These are phyloP conservation scores for Poa pratensis DNA, from an alignment of 176 grass and related monocot genomes.

Conservation along the genomic window DNA sequence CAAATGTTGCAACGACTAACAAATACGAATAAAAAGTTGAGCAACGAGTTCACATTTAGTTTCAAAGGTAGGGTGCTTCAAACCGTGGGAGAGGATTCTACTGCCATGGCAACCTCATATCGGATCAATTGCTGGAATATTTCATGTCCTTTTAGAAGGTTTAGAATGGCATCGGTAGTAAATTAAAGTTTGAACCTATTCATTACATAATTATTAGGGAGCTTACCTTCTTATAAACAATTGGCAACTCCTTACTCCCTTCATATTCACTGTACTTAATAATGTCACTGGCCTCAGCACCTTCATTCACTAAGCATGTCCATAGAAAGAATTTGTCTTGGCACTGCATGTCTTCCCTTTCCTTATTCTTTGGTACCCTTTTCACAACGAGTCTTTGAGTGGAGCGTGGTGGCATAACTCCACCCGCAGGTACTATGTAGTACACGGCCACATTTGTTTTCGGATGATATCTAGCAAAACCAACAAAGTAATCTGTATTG, in stretches of 20 bases:
- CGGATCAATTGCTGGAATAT: neutral
- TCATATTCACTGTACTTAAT: neutral
- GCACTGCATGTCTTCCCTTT: neutral
- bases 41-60: no score
- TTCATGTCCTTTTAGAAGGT: neutral
- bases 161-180: neutral
- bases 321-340: neutral
- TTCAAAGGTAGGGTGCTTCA: neutral
- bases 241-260: neutral
- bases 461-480: accelerated
- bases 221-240: neutral
- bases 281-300: neutral
- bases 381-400: neutral
- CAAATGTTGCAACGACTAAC: neutral
- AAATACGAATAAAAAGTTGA: neutral
- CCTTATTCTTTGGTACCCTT: neutral
- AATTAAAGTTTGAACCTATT: neutral
- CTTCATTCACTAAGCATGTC: neutral
- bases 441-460: neutral
- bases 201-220: neutral
- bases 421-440: neutral
- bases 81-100: neutral
- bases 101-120: neutral
- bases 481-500: neutral
- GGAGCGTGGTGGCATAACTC: neutral